Evolutionary conservation across 208 protist species (phyloP).

Genomic region (Leptomonas seymouri): DNA sequence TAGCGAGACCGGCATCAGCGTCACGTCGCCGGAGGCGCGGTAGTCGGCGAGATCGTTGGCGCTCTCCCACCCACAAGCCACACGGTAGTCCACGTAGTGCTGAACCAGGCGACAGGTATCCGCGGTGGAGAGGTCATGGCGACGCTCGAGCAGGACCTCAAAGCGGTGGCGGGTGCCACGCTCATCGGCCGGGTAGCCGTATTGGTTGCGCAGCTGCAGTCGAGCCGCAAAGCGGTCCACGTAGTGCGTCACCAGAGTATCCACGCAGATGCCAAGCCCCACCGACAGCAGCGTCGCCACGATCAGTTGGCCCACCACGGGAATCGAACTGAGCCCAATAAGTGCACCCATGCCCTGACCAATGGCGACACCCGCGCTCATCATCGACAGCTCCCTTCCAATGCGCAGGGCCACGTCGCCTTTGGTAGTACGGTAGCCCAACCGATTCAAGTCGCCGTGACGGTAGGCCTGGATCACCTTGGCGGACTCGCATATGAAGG

Average conservation of each 20-base stretch:
- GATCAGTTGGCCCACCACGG: constrained; percentile 59
- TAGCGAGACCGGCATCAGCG: constrained; percentile 70
- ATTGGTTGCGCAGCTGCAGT: constrained; percentile 59
- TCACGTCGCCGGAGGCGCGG: constrained; percentile 58
- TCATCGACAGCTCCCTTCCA: constrained; percentile 61
- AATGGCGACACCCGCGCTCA: constrained; percentile 56
- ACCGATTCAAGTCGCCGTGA: constrained; percentile 51
- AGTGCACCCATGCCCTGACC: constrained; percentile 63
- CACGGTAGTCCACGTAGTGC: constrained; percentile 79
- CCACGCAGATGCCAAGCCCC: constrained; percentile 53
- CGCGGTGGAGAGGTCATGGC: constrained; percentile 65
- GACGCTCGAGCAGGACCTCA: constrained; percentile 56
- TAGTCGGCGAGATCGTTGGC: constrained; percentile 69
- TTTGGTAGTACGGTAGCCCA: constrained; percentile 58
- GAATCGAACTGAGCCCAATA: constrained; percentile 60
- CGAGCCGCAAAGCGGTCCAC: constrained; percentile 66
- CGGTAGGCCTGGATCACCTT: constrained; percentile 56
- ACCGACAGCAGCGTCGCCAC: constrained; percentile 62
- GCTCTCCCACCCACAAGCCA: constrained; percentile 79
- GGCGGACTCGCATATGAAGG: constrained; percentile 61
- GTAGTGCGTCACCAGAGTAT: constrained; percentile 67
- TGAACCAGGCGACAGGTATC: constrained; percentile 71
- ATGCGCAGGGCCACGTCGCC: constrained; percentile 59
- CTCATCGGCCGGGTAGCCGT: constrained; percentile 64
- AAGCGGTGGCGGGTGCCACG: constrained; percentile 57